These are phyloP conservation scores for Aspergillus bombycis DNA, from an alignment of 2,329 filamentous ascomycete genomes.

Conservation along the genomic window DNA sequence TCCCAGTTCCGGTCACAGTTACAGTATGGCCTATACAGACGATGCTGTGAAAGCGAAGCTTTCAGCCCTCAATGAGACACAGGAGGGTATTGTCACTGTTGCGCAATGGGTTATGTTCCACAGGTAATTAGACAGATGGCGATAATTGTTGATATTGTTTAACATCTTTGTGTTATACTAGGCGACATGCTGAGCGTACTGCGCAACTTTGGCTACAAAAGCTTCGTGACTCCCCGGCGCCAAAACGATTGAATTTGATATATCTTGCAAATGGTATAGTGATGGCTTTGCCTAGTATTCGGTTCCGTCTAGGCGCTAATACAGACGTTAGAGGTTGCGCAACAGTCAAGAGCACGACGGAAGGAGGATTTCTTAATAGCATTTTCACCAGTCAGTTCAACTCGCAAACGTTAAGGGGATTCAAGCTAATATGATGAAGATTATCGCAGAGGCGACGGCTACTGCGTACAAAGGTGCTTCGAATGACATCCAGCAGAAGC, in stretches of 20 bases:
- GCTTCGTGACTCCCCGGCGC: conserved; percentile 81
- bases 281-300: background rate
- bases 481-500: conserved; percentile 82
- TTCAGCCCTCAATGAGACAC: conserved; percentile 92
- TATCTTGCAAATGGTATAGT: conserved; percentile 90
- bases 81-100: conserved; percentile 94
- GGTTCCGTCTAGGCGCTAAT: conserved; percentile 24
- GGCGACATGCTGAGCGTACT: conserved; percentile 88
- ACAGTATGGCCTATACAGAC: conserved; percentile 86
- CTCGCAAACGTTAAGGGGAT: background rate
- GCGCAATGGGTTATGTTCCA: conserved; percentile 99
- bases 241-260: conserved; percentile 85
- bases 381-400: conserved; percentile 70
- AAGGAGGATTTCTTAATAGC: conserved; percentile 92
- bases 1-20: background rate
- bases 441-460: conserved; percentile 87
- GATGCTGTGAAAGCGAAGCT: conserved; percentile 95
- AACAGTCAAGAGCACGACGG: conserved; percentile 89
- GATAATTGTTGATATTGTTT: conserved; percentile 22
- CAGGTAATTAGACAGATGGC: conserved; percentile 60
- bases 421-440: conserved; percentile 41
- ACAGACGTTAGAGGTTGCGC: conserved; percentile 74
- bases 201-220: conserved; percentile 90
- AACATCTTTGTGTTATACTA: conserved; percentile 43
- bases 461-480: conserved; percentile 89